phyloP scores from a whole-genome alignment of 1,139 yeast species.

The Scheffersomyces segobiensis region DNA sequence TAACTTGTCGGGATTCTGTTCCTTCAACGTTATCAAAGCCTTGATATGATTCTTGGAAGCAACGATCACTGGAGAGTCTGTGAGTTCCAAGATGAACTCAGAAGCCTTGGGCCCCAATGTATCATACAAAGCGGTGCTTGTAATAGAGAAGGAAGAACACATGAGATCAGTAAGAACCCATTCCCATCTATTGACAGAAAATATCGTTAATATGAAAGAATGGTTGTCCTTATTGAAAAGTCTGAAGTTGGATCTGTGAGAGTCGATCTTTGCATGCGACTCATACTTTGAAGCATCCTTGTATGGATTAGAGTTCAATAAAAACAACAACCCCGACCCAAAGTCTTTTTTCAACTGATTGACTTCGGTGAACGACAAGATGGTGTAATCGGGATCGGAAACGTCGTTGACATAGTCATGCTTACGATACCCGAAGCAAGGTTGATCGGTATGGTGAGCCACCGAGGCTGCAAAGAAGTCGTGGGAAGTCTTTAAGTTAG shows the following conservation, averaged over 20 bases:
- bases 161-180: constrained; percentile 26
- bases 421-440: constrained; percentile 18
- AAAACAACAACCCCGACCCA: constrained; percentile 23
- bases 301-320: constrained; percentile 20
- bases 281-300: constrained; percentile 13
- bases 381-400: constrained; percentile 12
- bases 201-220: constrained; percentile 21
- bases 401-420: constrained; percentile 17
- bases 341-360: constrained; percentile 13
- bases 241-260: constrained; percentile 13
- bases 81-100: constrained; percentile 20
- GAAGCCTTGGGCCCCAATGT: constrained; percentile 25
- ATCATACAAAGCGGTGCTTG: constrained; percentile 28
- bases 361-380: constrained; percentile 16
- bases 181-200: constrained; percentile 22
- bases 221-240: constrained; percentile 18
- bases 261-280: constrained; percentile 22
- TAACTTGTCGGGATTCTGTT: constrained; percentile 13
- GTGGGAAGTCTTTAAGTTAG: constrained; percentile 17
- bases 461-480: constrained; percentile 16
- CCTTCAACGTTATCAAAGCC: constrained; percentile 17
- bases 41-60: constrained; percentile 17
- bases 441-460: constrained; percentile 9
- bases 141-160: constrained; percentile 20
- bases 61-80: constrained; percentile 23